Evolutionary conservation across 108 stramenopile genomes (phyloP).

Genomic region (Cyclotella baltica): DNA sequence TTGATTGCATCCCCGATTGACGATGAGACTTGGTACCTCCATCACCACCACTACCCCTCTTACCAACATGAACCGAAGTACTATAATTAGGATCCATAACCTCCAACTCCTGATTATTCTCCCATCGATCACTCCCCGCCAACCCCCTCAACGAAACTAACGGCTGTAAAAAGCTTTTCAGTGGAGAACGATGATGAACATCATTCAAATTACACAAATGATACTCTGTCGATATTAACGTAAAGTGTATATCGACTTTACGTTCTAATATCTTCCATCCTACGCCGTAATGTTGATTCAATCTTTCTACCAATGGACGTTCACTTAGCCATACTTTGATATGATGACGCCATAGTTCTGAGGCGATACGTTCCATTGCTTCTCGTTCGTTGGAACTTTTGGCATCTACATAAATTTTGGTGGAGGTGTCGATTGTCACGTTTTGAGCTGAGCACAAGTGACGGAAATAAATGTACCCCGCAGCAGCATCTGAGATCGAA

Average conservation of each 20-base stretch:
- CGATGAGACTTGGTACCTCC: not conserved
- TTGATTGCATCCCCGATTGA: not conserved
- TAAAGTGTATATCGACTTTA: slow-evolving; percentile 73
- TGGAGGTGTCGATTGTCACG: slow-evolving; percentile 52
- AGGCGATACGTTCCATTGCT: slow-evolving; percentile 50
- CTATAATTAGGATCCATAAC: slow-evolving; percentile 42
- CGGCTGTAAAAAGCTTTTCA: slow-evolving; percentile 51
- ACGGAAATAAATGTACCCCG: slow-evolving; percentile 75
- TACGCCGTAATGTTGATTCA: slow-evolving; percentile 56
- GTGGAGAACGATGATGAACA: slow-evolving; percentile 73
- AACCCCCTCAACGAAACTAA: slow-evolving; percentile 34
- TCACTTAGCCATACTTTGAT: slow-evolving; percentile 57
- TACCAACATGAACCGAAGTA: slow-evolving; percentile 50
- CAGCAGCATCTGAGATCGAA: slow-evolving; percentile 56
- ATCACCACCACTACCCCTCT: slow-evolving; percentile 9
- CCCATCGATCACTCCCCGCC: slow-evolving; percentile 37
- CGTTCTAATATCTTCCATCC: slow-evolving; percentile 58
- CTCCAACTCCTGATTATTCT: slow-evolving; percentile 35
- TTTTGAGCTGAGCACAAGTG: slow-evolving; percentile 68
- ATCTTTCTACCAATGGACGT: slow-evolving; percentile 20
- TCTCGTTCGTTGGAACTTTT: slow-evolving; percentile 40
- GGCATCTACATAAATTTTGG: slow-evolving; percentile 48
- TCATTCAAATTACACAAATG: slow-evolving; percentile 82
- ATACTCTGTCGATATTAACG: slow-evolving; percentile 76
- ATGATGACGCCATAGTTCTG: slow-evolving; percentile 45